Evolutionary conservation across 1,284 basidiomycete genomes (phyloP).

Genomic region (Naganishia cerealis): DNA sequence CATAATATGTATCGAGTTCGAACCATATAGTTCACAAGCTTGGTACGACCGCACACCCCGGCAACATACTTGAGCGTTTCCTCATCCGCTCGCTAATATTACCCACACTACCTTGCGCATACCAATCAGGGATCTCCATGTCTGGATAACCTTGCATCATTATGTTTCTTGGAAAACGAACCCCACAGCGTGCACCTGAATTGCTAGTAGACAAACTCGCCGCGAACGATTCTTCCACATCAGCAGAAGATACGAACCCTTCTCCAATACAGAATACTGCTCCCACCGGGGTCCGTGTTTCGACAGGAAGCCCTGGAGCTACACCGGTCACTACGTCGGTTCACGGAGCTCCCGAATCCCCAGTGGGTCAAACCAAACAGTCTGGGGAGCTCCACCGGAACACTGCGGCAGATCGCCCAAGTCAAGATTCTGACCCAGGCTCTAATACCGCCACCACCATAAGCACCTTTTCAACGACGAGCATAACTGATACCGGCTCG

Average conservation of each 20-base stretch:
- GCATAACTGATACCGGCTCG: neutral
- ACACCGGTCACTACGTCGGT: neutral
- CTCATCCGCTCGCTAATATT: no score
- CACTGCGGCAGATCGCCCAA: neutral
- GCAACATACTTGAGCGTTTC: no score
- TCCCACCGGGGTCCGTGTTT: neutral
- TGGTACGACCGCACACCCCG: no score
- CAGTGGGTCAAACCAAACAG: neutral
- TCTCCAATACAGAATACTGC: neutral
- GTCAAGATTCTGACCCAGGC: neutral
- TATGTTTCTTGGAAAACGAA: neutral
- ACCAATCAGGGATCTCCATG: neutral
- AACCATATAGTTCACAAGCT: no score
- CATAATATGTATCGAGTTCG: no score
- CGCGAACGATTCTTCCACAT: no score
- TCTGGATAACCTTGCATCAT: neutral
- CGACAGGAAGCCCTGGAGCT: neutral
- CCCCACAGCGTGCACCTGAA: neutral
- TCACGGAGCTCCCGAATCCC: neutral
- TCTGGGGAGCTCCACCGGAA: neutral
- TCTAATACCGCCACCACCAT: neutral
- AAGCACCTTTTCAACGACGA: neutral
- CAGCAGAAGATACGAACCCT: neutral
- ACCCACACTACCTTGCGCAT: no score
- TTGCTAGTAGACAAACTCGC: neutral